phyloP scores from a whole-genome alignment of 2,329 filamentous ascomycete genomes.

The Alternaria postmessia region DNA sequence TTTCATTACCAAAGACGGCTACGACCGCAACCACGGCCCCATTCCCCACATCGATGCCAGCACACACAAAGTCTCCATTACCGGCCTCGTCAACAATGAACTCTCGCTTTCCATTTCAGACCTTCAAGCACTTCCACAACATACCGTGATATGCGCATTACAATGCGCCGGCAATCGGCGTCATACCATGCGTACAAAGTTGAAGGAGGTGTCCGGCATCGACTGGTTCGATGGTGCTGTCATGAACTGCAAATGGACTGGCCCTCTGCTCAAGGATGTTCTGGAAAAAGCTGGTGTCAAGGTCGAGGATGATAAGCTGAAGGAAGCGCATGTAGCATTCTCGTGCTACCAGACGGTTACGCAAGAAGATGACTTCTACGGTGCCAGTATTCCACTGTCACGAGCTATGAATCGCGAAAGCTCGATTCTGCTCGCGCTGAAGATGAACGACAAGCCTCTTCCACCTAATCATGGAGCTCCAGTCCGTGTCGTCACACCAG shows the following conservation, averaged over 20 bases:
- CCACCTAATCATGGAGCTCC: conserved; percentile 61
- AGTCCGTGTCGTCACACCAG: conserved; percentile 61
- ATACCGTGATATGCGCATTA: conserved; percentile 64
- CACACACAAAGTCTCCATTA: conserved; percentile 56
- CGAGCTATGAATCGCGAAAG: conserved; percentile 29
- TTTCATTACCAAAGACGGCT: conserved; percentile 61
- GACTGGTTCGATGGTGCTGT: conserved; percentile 69
- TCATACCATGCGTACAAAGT: conserved; percentile 66
- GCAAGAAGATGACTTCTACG: conserved; percentile 68
- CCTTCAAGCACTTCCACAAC: conserved; percentile 60
- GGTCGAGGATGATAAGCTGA: conserved; percentile 38
- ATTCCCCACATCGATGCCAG: conserved; percentile 58
- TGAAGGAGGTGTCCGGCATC: conserved; percentile 67
- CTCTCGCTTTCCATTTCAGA: conserved; percentile 58
- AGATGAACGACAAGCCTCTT: conserved; percentile 61
- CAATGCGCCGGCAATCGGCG: conserved; percentile 69
- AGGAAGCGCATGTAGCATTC: conserved; percentile 62
- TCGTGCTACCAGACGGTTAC: conserved; percentile 61
- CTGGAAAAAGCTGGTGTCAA: conserved; percentile 57
- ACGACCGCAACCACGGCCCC: conserved; percentile 66
- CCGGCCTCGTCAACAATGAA: conserved; percentile 57
- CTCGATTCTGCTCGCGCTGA: conserved; percentile 35
- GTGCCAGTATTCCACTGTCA: conserved; percentile 59
- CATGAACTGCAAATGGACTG: conserved; percentile 67
- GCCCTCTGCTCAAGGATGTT: conserved; percentile 62